Evolutionary conservation across 1,284 basidiomycete species (phyloP).

Genomic region (Irpex sp.): DNA sequence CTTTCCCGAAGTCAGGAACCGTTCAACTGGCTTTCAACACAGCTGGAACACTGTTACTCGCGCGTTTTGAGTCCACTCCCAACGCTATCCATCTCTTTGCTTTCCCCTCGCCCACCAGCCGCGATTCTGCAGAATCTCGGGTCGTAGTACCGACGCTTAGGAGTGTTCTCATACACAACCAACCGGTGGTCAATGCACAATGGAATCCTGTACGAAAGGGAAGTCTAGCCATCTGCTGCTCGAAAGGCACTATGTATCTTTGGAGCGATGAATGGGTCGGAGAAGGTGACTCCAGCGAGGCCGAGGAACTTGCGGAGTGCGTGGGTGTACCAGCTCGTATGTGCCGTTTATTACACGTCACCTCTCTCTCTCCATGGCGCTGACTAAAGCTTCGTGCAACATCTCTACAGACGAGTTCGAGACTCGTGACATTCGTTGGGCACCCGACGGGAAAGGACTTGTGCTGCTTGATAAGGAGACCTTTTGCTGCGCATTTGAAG

Average conservation of each 20-base stretch:
- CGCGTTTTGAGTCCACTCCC: constrained; percentile 65
- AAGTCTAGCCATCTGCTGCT: constrained; percentile 66
- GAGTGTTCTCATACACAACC: constrained; percentile 61
- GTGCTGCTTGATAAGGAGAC: constrained; percentile 67
- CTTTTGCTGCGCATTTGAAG: constrained; percentile 85
- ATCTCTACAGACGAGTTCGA: constrained; percentile 54
- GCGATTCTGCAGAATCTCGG: constrained; percentile 28
- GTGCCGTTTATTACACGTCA: constrained; percentile 23
- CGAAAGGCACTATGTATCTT: constrained; percentile 62
- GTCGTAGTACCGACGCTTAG: constrained; percentile 45
- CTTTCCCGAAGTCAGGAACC: constrained; percentile 60
- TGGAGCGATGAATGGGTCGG: constrained; percentile 82
- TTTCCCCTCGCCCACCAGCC: constrained; percentile 22
- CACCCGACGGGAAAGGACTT: constrained; percentile 80
- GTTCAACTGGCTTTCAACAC: constrained; percentile 77
- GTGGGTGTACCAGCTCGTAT: constrained; percentile 75
- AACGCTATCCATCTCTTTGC: constrained; percentile 38
- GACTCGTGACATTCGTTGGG: constrained; percentile 66
- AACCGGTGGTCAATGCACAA: constrained; percentile 54
- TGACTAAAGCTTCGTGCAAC: neutral
- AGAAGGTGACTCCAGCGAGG: constrained; percentile 59
- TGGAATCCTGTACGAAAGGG: constrained; percentile 81
- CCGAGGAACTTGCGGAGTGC: constrained; percentile 72
- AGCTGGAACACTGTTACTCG: constrained; percentile 67
- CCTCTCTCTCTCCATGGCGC: neutral